Conservation (phyloP, 108 stramenopile genomes). For the Discostella pseudostelligera region DNA sequence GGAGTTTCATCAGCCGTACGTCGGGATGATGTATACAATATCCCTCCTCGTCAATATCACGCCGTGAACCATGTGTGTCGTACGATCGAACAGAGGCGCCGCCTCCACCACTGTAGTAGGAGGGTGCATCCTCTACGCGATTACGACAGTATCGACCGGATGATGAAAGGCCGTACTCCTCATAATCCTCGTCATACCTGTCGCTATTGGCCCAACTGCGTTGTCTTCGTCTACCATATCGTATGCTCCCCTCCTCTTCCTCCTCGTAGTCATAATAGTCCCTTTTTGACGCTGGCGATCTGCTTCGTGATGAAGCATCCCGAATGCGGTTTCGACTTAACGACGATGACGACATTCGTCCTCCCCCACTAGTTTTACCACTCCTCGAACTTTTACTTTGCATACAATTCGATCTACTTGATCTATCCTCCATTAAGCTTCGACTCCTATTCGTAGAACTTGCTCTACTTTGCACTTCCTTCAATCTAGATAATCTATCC, state of each 20-base stretch:
- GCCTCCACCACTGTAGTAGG: background rate
- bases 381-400: background rate
- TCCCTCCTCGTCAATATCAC: conserved; percentile 7
- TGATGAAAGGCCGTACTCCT: background rate
- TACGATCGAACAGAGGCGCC: background rate
- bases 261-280: background rate
- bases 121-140: too few species aligned
- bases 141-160: too few species aligned
- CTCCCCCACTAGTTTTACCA: background rate
- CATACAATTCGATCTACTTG: background rate
- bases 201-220: background rate
- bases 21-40: conserved; percentile 8
- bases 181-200: background rate
- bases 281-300: background rate
- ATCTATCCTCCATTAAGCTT: too few species aligned
- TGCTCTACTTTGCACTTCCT: too few species aligned
- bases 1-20: conserved; percentile 5
- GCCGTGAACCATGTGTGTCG: background rate
- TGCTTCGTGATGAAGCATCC: background rate
- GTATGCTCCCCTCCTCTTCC: background rate
- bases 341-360: background rate
- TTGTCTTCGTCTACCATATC: background rate
- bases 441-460: too few species aligned
- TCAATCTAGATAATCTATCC: too few species aligned
- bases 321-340: background rate